phyloP scores from a whole-genome alignment of 495 filamentous ascomycete genomes.

The Penicillium steckii region DNA sequence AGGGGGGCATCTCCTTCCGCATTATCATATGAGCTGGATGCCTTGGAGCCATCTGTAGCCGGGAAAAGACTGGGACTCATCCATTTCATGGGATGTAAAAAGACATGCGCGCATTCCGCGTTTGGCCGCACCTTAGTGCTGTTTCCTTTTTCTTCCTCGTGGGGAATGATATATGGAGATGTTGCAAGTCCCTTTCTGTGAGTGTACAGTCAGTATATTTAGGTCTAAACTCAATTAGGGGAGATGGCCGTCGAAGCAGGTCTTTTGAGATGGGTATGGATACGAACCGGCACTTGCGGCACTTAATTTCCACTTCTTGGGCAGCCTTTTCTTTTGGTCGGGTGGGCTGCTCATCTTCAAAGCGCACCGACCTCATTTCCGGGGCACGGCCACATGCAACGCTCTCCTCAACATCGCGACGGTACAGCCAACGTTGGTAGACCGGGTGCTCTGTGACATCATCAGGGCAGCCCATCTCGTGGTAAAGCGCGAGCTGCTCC shows the following conservation, averaged over 20 bases:
- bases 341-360: constrained; percentile 71
- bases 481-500: constrained; percentile 81
- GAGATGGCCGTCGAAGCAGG: background rate
- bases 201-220: background rate
- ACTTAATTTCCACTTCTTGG: constrained; percentile 51
- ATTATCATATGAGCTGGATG: constrained; percentile 12
- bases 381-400: constrained; percentile 70
- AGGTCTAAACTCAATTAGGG: background rate
- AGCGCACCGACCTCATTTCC: constrained; percentile 69
- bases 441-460: constrained; percentile 64
- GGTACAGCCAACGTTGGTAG: constrained; percentile 90
- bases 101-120: constrained; percentile 73
- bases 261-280: background rate
- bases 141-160: constrained; percentile 35
- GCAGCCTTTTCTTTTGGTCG: constrained; percentile 16
- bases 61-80: constrained; percentile 75
- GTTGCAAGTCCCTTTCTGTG: constrained; percentile 49
- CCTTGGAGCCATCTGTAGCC: constrained; percentile 4
- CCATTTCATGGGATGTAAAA: constrained; percentile 89
- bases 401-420: constrained; percentile 71
- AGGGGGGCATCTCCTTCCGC: constrained; percentile 59
- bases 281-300: constrained; percentile 62
- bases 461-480: constrained; percentile 74
- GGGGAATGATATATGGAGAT: constrained; percentile 58
- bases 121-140: constrained; percentile 16